Evolutionary conservation across 148 eudicot species (phyloP), one percentile per base, ranked within the genome.

Genomic region (Amaranthus cruentus): DNA sequence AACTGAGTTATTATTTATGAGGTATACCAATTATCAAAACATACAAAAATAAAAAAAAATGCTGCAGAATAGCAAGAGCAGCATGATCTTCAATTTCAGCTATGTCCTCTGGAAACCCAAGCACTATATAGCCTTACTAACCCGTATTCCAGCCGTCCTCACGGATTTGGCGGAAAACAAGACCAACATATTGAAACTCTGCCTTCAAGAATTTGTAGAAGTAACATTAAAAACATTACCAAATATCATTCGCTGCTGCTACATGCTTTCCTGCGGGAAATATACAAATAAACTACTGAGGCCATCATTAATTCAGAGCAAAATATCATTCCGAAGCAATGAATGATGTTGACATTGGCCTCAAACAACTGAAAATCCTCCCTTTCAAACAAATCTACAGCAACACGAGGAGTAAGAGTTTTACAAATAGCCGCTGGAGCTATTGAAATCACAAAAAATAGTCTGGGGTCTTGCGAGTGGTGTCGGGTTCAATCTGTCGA

Each of bases 391-490:
- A 73, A 78, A 83, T 81, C 88, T 84, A 82, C 87, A 84, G 70
- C 64, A 77, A 78, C 70, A 77, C 62, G 60, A 60, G 73, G 73
- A 77, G 66, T 73, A 73, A 77, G 62, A 72, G 80, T 70, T 72
- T 66, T 75, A 73, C 81, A 74, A 66, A 83, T 70, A 76, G 73
- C 69, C 56, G 18, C 2, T 6, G 43, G 64, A 56, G 58, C 63
- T 60, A 15, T 55, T 2, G 72, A 71, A 73, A 82, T 88, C 86
- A 93, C 87, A 93, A 85, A 85, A 93, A 93, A 73, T 93, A 91
- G 82, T 93, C 97, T 5, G 97, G 98, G 66, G 98, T 91, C 76
- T 91, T 93, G 76, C 91, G 88, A 4, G 89, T 86, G 13, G 97
- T 86, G 83, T 89, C 98, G 1, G 95, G 97, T 74, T 91, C 98